Base-by-base conservation (phyloP, 345 rosid genomes). In the Murraya koenigii region DNA sequence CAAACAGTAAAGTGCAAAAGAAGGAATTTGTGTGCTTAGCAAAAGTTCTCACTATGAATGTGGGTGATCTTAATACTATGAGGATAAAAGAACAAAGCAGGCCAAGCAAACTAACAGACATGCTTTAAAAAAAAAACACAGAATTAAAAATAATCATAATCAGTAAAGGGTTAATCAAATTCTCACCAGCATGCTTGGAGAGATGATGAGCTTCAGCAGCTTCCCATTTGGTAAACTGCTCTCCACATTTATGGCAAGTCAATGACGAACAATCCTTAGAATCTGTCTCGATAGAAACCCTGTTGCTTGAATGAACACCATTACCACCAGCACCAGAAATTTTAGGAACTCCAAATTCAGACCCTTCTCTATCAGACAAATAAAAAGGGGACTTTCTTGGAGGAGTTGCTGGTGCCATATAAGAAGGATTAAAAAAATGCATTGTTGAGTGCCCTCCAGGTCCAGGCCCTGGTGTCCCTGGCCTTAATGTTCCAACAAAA, bases 141-240 rank as follows among this genome's bases (percentile, higher is more conserved):
- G 17, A 26, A 38, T 14, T 49, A 41, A 56, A 68, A 65, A 23
- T 30, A 11, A 44, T 44, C 3, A 44, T 13, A 44, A 44, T 36
- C 19, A 22, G 49, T 23, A 30, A 59, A 39, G n/a, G 65, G n/a
- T 55, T 55, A 41, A n/a, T 65, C 26, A 62, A 62, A 36, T 35
- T 20, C 76, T 82, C 80, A 96, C 99, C 97, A 68, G 99, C 99
- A 84, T 96, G 99, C 84, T 91, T 96, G 38, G 98, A 96, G 76
- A 96, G 96, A 88, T 96, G 97, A 80, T 96, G 99, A 22, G 90
- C 89, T 87, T 96, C 99, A 69, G 99, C 98, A 78, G 92, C 97
- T 80, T 94, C 99, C 88, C 91, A 88, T 88, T 92, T 96, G 80
- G 65, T 89, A 75, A 96, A 96, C 75, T 90, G 97, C 81, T 96